Evolutionary conservation across 495 filamentous ascomycete species (phyloP).

Genomic region (Penicillium angulare): DNA sequence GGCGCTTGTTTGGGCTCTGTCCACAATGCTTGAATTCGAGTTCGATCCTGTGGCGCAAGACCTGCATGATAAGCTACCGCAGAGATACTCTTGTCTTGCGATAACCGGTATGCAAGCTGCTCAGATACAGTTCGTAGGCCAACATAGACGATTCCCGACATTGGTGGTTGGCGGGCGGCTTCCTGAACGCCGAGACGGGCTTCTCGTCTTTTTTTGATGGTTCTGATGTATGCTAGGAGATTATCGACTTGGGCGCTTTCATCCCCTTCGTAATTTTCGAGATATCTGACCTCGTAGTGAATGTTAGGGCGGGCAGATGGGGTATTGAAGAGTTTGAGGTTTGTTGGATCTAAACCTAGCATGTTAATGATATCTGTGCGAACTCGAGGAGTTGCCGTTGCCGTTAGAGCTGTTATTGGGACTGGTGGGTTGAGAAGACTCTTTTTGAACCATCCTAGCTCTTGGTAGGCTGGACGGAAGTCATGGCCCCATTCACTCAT

Average conservation of each 20-base stretch:
- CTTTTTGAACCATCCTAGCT: conserved; percentile 82
- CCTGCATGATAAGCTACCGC: conserved; percentile 54
- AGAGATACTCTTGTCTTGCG: conserved; percentile 31
- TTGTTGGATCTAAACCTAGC: conserved; percentile 59
- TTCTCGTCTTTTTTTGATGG: conserved; percentile 63
- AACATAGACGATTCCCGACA: conserved; percentile 90
- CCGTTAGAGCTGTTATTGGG: conserved; percentile 87
- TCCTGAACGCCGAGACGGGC: conserved; percentile 35
- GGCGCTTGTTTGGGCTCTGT: conserved; percentile 56
- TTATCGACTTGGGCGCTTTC: conserved; percentile 56
- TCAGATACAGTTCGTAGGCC: conserved; percentile 76
- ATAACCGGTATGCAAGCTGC: conserved; percentile 55
- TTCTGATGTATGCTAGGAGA: conserved; percentile 69
- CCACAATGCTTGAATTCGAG: conserved; percentile 62
- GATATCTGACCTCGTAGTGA: conserved; percentile 92
- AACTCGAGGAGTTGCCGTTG: conserved; percentile 80
- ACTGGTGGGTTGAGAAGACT: conserved; percentile 74
- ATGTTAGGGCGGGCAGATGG: conserved; percentile 80
- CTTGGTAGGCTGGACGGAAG: conserved; percentile 88
- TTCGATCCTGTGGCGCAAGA: conserved; percentile 39
- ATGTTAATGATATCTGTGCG: conserved; percentile 75
- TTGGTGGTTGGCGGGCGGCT: conserved; percentile 55
- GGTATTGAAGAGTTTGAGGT: conserved; percentile 73
- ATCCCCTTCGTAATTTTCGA: conserved; percentile 49
- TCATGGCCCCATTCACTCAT: conserved; percentile 99